phyloP scores from a whole-genome alignment of 2,329 filamentous ascomycete genomes.

The Calonectria leucothoes region DNA sequence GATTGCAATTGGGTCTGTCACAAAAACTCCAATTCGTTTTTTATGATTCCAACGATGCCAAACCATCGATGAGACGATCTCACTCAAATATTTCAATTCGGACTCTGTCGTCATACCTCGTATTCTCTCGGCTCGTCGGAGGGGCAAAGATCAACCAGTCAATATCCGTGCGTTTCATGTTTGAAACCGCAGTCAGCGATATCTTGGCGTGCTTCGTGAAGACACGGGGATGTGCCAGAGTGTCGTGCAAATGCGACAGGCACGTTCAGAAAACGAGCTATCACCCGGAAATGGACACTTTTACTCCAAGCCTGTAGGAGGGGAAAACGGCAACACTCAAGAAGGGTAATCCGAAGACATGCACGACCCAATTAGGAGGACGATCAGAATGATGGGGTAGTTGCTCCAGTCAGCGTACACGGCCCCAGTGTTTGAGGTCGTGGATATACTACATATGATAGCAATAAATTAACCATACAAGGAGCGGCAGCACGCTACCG shows the following conservation, averaged over 20 bases:
- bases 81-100: neutral
- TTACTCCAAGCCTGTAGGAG: neutral
- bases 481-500: neutral
- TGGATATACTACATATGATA: neutral
- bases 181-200: neutral
- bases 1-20: neutral
- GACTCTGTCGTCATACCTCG: neutral
- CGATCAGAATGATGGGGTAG: neutral
- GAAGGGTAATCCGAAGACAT: neutral
- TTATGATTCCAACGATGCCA: neutral
- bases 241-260: neutral
- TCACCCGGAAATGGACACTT: neutral
- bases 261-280: neutral
- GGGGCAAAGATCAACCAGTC: neutral
- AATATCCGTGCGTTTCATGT: neutral
- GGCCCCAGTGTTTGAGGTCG: neutral
- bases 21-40: neutral
- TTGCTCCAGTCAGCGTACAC: neutral
- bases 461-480: neutral
- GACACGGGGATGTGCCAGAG: neutral
- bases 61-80: neutral
- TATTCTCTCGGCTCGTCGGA: neutral
- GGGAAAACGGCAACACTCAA: neutral
- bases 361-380: neutral
- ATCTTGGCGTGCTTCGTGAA: neutral